Percentiles rank a stretch among this genome's conserved stretches.
phyloP scores from a whole-genome alignment of 441 rosid species.

The Eruca vesicaria region DNA sequence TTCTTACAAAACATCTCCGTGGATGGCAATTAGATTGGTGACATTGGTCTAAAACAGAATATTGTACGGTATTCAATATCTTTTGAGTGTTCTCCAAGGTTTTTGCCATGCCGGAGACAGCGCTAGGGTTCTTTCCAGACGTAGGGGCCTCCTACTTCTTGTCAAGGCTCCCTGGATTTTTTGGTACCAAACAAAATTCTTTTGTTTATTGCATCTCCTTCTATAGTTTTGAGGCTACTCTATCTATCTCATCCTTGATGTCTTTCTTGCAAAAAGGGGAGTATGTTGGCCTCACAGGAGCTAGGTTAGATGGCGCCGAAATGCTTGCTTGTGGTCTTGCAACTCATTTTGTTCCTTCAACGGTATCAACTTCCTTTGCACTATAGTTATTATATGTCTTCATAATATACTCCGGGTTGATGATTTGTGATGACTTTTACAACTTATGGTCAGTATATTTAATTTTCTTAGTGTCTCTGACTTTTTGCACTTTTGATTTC shows the following conservation, averaged over 20 bases:
- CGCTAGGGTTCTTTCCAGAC: constrained; percentile 80
- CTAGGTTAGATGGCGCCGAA: constrained; percentile 80
- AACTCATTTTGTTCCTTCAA: constrained; percentile 76
- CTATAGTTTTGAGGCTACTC: neutral
- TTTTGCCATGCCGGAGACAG: constrained; percentile 92
- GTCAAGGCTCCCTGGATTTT: constrained; percentile 91
- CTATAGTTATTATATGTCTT: neutral
- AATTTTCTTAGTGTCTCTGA: no score
- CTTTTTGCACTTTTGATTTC: no score
- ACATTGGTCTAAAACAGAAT: neutral
- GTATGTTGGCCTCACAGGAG: constrained; percentile 74
- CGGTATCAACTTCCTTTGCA: constrained; percentile 39
- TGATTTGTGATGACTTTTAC: no score
- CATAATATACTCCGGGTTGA: no score
- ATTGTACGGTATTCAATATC: neutral
- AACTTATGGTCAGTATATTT: no score
- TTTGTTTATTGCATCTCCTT: neutral
- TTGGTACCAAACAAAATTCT: constrained; percentile 52
- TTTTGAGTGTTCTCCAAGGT: constrained; percentile 39
- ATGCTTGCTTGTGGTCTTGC: constrained; percentile 91
- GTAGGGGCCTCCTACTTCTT: no score
- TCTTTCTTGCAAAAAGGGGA: constrained; percentile 55
- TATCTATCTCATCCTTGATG: neutral
- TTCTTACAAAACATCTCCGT: neutral
- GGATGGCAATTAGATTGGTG: neutral